Evolutionary conservation across 208 protist species (phyloP).

Genomic region (Acanthamoeba sp.): DNA sequence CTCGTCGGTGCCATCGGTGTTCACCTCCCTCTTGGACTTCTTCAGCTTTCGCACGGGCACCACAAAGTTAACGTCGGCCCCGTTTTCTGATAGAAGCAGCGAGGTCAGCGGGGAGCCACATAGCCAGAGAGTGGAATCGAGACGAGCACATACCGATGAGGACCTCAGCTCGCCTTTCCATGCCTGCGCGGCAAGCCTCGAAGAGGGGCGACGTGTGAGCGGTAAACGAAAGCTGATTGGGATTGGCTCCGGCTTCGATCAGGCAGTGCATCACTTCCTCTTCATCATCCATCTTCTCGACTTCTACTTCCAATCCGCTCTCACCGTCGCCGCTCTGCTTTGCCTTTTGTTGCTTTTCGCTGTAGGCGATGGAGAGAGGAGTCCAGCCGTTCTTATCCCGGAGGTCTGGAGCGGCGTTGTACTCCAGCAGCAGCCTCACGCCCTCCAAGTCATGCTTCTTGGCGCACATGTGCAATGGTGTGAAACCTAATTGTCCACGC

Average conservation of each 20-base stretch:
- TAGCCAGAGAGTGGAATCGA: neutral
- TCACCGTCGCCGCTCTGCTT: neutral
- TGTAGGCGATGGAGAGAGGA: slow-evolving; percentile 40
- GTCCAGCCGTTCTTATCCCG: slow-evolving; percentile 29
- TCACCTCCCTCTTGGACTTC: neutral
- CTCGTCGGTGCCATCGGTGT: no score
- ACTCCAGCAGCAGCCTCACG: slow-evolving; percentile 27
- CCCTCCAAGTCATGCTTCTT: slow-evolving; percentile 64
- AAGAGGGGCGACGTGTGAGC: slow-evolving; percentile 14
- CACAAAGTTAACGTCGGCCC: slow-evolving; percentile 40
- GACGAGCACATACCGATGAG: neutral
- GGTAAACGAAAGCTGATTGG: slow-evolving; percentile 15
- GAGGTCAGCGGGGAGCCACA: neutral
- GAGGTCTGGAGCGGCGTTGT: neutral
- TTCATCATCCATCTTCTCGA: neutral
- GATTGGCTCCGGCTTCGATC: slow-evolving; percentile 37
- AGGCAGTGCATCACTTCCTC: slow-evolving; percentile 62
- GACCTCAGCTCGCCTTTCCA: slow-evolving; percentile 31
- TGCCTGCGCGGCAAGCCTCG: slow-evolving; percentile 4
- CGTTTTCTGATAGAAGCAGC: neutral
- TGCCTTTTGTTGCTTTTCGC: slow-evolving; percentile 24
- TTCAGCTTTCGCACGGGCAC: neutral
- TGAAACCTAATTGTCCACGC: no score
- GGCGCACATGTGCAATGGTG: slow-evolving; percentile 36
- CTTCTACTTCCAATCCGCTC: neutral